These are phyloP conservation scores for Cardiospermum halicacabum DNA, from an alignment of 345 rosid genomes.

Conservation along the genomic window DNA sequence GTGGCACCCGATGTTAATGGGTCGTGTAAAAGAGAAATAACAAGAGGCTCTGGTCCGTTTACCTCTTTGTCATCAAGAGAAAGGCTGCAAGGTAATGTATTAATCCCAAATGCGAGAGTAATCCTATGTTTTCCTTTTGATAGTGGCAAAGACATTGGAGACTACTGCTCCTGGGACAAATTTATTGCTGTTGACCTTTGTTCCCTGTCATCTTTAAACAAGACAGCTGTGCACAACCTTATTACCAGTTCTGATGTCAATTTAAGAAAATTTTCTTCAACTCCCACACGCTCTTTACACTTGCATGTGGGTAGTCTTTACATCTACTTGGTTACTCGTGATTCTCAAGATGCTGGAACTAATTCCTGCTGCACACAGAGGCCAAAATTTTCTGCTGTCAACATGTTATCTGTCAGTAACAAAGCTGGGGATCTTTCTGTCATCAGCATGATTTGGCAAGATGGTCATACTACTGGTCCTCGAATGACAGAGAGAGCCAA, in stretches of 20 bases:
- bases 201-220: slow-evolving; percentile 32
- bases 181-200: slow-evolving; percentile 67
- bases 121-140: slow-evolving; percentile 70
- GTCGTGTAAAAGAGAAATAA: slow-evolving; percentile 21
- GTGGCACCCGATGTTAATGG: slow-evolving; percentile 17
- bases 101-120: slow-evolving; percentile 57
- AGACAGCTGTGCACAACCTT: slow-evolving; percentile 22
- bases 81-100: slow-evolving; percentile 52
- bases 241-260: slow-evolving; percentile 27
- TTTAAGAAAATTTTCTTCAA: slow-evolving; percentile 36
- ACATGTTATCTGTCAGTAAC: slow-evolving; percentile 48
- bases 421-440: slow-evolving; percentile 41
- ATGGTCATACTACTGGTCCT: slow-evolving; percentile 51
- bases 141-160: slow-evolving; percentile 28
- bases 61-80: slow-evolving; percentile 32
- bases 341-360: slow-evolving; percentile 26
- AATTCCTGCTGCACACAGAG: slow-evolving; percentile 22
- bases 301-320: slow-evolving; percentile 50
- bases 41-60: slow-evolving; percentile 24
- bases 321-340: slow-evolving; percentile 53
- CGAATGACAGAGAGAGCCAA: slow-evolving; percentile 75
- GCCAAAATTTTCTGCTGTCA: slow-evolving; percentile 40
- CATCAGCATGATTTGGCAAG: slow-evolving; percentile 78
- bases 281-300: slow-evolving; percentile 43
- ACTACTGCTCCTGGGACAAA: slow-evolving; percentile 45